A percentile compares a stretch with the other conserved stretches of the same genome.
phyloP scores from a whole-genome alignment of 129 eudicot species.

The Rutidosis leptorrhynchoides region DNA sequence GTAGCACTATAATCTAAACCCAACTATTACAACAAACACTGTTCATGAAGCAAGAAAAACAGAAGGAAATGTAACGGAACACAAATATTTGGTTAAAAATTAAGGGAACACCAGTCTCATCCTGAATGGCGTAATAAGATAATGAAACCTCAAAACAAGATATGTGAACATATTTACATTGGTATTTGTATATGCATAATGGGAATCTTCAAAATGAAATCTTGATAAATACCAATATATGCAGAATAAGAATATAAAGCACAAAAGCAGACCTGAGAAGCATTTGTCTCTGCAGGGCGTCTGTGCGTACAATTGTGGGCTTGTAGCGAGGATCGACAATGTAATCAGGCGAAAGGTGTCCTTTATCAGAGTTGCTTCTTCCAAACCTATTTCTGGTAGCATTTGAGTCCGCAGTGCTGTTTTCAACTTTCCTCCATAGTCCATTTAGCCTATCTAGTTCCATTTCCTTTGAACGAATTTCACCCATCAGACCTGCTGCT shows the following conservation, averaged over 20 bases:
- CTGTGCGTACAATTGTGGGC: constrained; percentile 54
- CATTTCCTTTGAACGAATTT: constrained; percentile 76
- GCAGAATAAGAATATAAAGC: constrained; percentile 73
- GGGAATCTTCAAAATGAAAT: constrained; percentile 52
- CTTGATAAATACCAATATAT: constrained; percentile 69
- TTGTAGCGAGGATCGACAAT: constrained; percentile 55
- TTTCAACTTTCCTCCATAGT: constrained; percentile 53
- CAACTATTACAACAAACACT: neutral
- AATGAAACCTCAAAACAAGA: neutral
- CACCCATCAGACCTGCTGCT: constrained; percentile 78
- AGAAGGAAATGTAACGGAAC: neutral
- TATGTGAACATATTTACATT: constrained; percentile 24
- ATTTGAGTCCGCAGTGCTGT: constrained; percentile 46
- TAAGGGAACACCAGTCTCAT: constrained; percentile 1
- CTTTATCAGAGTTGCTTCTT: constrained; percentile 48
- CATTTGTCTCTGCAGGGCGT: constrained; percentile 71
- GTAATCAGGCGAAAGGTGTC: constrained; percentile 45
- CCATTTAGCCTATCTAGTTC: constrained; percentile 77
- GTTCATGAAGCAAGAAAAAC: constrained; percentile 10
- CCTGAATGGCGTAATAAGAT: constrained; percentile 11
- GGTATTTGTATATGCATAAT: constrained; percentile 2
- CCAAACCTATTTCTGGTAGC: constrained; percentile 60
- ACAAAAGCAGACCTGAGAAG: constrained; percentile 89
- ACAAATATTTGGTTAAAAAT: neutral
- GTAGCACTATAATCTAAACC: constrained; percentile 9